Evolutionary conservation across 192 early-diverging fungal genomes (phyloP).

Genomic region (Coemansia sp.): DNA sequence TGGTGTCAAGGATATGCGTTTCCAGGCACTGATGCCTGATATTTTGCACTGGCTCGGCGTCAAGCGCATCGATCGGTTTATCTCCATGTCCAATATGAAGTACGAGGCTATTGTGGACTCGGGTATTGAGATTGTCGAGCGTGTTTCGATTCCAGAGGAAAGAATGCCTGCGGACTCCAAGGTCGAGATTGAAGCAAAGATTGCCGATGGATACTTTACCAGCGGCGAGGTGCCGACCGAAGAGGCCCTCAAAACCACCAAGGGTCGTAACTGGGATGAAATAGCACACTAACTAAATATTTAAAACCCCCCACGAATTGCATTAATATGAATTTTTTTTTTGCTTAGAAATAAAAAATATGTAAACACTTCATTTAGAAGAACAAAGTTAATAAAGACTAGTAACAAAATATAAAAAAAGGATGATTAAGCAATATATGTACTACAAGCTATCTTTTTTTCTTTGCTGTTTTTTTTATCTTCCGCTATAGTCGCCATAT

Average conservation of each 20-base stretch:
- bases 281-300: conserved; percentile 32
- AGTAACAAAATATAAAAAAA: background rate
- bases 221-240: conserved; percentile 60
- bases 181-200: conserved; percentile 97
- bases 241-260: conserved; percentile 64
- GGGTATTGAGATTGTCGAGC: conserved; percentile 85
- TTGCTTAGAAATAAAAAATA: background rate
- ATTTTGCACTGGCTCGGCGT: conserved; percentile 96
- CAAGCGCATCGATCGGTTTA: conserved; percentile 90
- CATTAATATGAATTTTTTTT: background rate
- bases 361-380: background rate
- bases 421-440: background rate
- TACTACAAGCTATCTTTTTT: background rate
- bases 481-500: conserved; percentile 4
- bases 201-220: conserved; percentile 94
- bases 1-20: conserved; percentile 93
- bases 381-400: background rate
- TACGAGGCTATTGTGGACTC: conserved; percentile 88
- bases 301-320: too few relatives aligned
- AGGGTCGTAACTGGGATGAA: conserved; percentile 85
- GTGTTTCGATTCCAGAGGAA: conserved; percentile 86
- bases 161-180: conserved; percentile 85
- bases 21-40: conserved; percentile 96
- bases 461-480: background rate
- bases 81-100: conserved; percentile 86